phyloP scores from a whole-genome alignment of 1,139 yeast species.

The Yamadazyma spencermartinsiae region DNA sequence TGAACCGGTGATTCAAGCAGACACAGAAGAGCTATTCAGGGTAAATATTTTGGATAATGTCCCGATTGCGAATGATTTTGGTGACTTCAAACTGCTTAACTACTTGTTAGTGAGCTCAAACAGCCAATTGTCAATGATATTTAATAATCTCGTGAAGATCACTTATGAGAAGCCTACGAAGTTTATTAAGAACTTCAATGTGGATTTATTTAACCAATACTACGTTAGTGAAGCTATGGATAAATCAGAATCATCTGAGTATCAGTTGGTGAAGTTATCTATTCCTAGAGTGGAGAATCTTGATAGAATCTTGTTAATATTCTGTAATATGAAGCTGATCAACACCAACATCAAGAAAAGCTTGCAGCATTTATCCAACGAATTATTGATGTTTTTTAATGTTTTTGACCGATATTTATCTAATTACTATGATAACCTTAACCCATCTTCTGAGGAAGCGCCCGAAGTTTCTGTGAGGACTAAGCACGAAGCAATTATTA shows the following conservation, averaged over 20 bases:
- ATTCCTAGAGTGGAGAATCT: neutral
- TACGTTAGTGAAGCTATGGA: slow-evolving; percentile 18
- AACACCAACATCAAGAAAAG: slow-evolving; percentile 39
- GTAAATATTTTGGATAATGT: slow-evolving; percentile 27
- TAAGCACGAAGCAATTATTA: slow-evolving; percentile 9
- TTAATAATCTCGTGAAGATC: slow-evolving; percentile 30
- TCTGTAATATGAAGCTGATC: slow-evolving; percentile 35
- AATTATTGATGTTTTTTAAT: slow-evolving; percentile 43
- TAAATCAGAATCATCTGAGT: neutral
- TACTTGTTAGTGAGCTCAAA: slow-evolving; percentile 13
- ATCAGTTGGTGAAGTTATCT: neutral
- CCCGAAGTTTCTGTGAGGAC: slow-evolving; percentile 7
- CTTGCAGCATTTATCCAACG: slow-evolving; percentile 32
- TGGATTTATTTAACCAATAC: slow-evolving; percentile 31
- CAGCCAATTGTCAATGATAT: slow-evolving; percentile 14
- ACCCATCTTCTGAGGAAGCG: slow-evolving; percentile 4
- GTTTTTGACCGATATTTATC: slow-evolving; percentile 38
- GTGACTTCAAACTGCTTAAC: slow-evolving; percentile 9
- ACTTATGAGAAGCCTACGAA: slow-evolving; percentile 16
- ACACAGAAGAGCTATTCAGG: slow-evolving; percentile 20
- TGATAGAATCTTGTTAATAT: slow-evolving; percentile 23
- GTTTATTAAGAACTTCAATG: slow-evolving; percentile 18
- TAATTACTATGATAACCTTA: slow-evolving; percentile 28
- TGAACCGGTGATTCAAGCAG: neutral
- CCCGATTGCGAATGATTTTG: slow-evolving; percentile 23